These are phyloP conservation scores for Cladorrhinum sp. DNA, from an alignment of 2,329 filamentous ascomycete genomes.

Conservation along the genomic window DNA sequence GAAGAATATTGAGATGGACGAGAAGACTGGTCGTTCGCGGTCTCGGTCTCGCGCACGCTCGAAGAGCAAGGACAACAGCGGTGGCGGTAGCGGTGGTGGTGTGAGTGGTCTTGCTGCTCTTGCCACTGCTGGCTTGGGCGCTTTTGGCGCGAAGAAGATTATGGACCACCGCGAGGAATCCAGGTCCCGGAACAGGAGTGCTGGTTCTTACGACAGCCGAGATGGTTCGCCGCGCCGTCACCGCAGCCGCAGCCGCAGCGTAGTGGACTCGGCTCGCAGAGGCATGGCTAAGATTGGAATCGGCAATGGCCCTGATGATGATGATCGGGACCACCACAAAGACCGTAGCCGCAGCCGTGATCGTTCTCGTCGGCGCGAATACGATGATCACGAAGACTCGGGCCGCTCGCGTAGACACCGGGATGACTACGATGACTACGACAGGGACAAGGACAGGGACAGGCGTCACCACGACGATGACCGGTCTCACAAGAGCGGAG, in stretches of 20 bases:
- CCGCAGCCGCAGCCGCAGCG: constrained; percentile 61
- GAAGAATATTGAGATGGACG: constrained; percentile 62
- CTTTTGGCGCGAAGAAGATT: constrained; percentile 60
- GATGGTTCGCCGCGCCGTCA: constrained; percentile 40
- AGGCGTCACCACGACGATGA: constrained; percentile 47
- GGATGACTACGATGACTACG: constrained; percentile 44
- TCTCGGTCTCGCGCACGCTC: constrained; percentile 67
- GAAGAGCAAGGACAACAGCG: constrained; percentile 35
- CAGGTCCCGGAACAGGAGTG: constrained; percentile 55
- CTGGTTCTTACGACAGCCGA: constrained; percentile 46
- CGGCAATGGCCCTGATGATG: constrained; percentile 46
- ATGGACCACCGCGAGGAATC: constrained; percentile 43
- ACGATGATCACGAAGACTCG: constrained; percentile 32
- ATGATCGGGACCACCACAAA: constrained; percentile 23
- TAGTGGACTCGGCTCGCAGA: constrained; percentile 61
- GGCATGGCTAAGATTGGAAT: constrained; percentile 61
- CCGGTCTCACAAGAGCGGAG: constrained; percentile 38
- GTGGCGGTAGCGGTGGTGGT: constrained; percentile 43
- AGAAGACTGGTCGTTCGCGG: constrained; percentile 60
- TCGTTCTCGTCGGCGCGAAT: constrained; percentile 29
- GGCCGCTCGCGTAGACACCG: constrained; percentile 29
- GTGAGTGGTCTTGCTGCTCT: constrained; percentile 58
- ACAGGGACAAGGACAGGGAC: constrained; percentile 35
- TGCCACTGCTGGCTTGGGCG: constrained; percentile 60
- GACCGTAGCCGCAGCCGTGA: constrained; percentile 32